A percentile compares a stretch with the other conserved stretches of the same genome.
phyloP scores from a whole-genome alignment of 768 basidiomycete species.

The Sistotremastrum niveocremeum region DNA sequence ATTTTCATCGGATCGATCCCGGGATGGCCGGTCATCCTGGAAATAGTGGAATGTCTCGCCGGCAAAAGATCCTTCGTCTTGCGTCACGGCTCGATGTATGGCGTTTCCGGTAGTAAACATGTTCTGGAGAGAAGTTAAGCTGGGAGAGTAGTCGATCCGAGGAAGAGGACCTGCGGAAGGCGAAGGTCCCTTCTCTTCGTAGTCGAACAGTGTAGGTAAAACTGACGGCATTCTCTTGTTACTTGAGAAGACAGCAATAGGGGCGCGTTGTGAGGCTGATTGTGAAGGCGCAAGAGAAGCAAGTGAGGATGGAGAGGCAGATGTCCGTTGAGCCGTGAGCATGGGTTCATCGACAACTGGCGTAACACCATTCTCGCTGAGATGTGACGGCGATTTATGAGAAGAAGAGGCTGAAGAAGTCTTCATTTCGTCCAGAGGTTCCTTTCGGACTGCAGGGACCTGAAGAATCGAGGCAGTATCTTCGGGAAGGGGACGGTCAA shows the following conservation, averaged over 20 bases:
- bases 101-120: neutral
- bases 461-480: slow-evolving; percentile 9
- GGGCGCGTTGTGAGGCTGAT: slow-evolving; percentile 29
- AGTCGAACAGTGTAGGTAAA: slow-evolving; percentile 10
- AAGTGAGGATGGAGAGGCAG: too few species aligned
- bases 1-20: too few species aligned
- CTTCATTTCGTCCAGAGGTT: slow-evolving; percentile 1
- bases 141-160: slow-evolving; percentile 1
- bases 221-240: slow-evolving; percentile 14
- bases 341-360: neutral
- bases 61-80: too few species aligned
- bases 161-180: slow-evolving; percentile 6
- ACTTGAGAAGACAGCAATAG: too few species aligned
- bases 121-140: slow-evolving; percentile 1
- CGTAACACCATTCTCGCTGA: neutral
- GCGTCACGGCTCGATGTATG: neutral
- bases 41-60: too few species aligned
- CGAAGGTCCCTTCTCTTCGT: slow-evolving; percentile 5
- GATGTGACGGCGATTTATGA: neutral
- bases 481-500: slow-evolving; percentile 17
- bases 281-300: slow-evolving; percentile 34
- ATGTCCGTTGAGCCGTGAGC: slow-evolving; percentile 1
- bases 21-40: too few species aligned
- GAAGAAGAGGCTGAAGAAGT: slow-evolving; percentile 3
- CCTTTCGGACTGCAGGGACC: neutral